Evolutionary conservation across 345 rosid genomes (phyloP), one percentile per base, ranked within the genome.

Genomic region (Murraya paniculata): DNA sequence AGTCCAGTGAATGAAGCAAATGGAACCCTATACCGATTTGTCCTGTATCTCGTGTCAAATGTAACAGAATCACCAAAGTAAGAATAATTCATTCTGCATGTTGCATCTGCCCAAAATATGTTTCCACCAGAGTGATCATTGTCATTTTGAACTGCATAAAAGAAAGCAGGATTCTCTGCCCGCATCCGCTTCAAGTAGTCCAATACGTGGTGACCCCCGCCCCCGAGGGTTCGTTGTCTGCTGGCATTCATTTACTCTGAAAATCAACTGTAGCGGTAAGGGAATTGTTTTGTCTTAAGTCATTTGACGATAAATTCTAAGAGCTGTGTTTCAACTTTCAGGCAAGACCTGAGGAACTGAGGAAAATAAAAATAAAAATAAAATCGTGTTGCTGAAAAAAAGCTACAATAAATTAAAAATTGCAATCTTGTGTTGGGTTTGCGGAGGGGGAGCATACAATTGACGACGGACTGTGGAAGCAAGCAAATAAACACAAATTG

Each of bases 71-170:
- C 97, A 6, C 94, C 93, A 74, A 93, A 93, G 80, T 74, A 84
- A 24, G 56, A 75, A 82, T 93, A 93, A 83, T 91, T 86, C 68
- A 79, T 45, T 81, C 87, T 87, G 78, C 87, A 84, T n/a, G 72
- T 21, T 38, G 91, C 86, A 84, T 93, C 96, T 0, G 90, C 91
- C 98, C 98, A 93, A 77, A 93, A 85, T 53, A 91, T 79, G 76
- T 84, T 93, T 45, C 91, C 91, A 35, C 64, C 73, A 7, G 73
- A 66, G 45, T 77, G 86, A 57, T 83, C 89, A 39, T 74, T 71
- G 33, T 84, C 88, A 8, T 55, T 81, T 76, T 93, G 90, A 30
- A 87, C 72, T 25, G 91, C 93, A 72, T 89, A 93, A 74, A 81
- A 85, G 87, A 93, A 91, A 58, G 86, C 82, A 24, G 92, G 87